Base-by-base conservation (phyloP, 1,139 yeast species). In the Suhomyces terraborum region DNA sequence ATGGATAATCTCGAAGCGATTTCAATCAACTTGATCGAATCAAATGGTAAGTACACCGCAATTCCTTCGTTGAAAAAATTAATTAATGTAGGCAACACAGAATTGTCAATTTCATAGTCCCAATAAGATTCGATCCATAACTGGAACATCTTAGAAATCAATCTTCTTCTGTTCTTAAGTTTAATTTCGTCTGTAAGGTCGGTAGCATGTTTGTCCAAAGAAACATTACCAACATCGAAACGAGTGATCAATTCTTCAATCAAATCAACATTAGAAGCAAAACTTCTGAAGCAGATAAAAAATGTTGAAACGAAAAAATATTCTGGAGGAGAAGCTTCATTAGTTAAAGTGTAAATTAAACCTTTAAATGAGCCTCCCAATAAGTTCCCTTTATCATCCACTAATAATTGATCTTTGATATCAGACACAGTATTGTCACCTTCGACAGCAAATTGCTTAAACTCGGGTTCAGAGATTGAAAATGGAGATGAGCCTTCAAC, bases 61-160 rank as follows among this genome's bases (percentile, higher is more conserved):
- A 82, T 71, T 13, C 84, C 88, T 61, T 85, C 93, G 59, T 86
- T 86, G 56, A 87, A 83, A 54, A 88, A 84, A 55, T 84, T 84
- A 29, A 86, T 72, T 54, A 88, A 65, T 0, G 88, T 82, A 8
- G 93, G 80, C 35, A 89, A 62, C 24, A 82, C 69, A 18, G 64
- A 67, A 47, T 75, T 77, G 56, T 88, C 96, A 10, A 67, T 54
- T 24, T 76, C 73, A 41, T 73, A 78, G 51, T 80, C 78, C 96
- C 96, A 91, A 58, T 84, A 88, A 40, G 93, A 83, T 61, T 88
- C 95, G 62, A 89, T 65, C 98, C 98, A 91, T 37, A 81, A 67
- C 55, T 80, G 85, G 54, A 88, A 80, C 61, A 85, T 70, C 51
- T 77, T 79, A 49, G 83, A 80, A 31, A 88, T 80, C 41, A 84